A percentile compares a stretch with the other conserved stretches of the same genome.
Evolutionary conservation across 306 rosid species (phyloP).

Genomic region (Fragaria ananassa): DNA sequence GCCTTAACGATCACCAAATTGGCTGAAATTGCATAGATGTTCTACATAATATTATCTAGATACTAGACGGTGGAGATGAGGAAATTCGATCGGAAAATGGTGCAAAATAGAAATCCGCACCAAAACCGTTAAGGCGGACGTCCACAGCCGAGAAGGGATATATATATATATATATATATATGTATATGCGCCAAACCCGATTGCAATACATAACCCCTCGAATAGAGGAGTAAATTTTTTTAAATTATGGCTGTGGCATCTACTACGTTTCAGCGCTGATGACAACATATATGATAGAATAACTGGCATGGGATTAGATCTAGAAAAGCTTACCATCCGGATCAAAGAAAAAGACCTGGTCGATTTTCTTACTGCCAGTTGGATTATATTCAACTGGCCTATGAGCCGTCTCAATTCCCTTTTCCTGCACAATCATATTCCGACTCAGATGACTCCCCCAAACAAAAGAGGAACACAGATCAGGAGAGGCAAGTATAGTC

Average conservation of each 20-base stretch:
- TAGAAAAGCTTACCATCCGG: constrained; percentile 59
- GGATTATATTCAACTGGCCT: constrained; percentile 12
- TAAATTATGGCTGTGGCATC: not conserved
- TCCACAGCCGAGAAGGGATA: too few relatives aligned
- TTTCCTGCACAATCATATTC: constrained; percentile 49
- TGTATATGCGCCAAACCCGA: too few relatives aligned
- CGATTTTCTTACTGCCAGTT: not conserved
- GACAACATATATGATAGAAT: not conserved
- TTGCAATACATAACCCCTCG: not conserved
- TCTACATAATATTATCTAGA: too few relatives aligned
- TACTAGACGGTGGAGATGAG: too few relatives aligned
- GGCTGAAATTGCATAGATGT: too few relatives aligned
- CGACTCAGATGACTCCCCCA: not conserved
- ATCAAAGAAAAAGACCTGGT: constrained; percentile 82
- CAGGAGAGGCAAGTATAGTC: not conserved
- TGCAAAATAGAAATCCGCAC: too few relatives aligned
- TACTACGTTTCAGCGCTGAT: not conserved
- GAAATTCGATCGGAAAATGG: too few relatives aligned
- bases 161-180: too few relatives aligned
- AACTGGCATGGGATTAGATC: not conserved
- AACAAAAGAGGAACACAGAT: not conserved
- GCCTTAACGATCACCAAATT: too few relatives aligned
- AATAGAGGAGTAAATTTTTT: not conserved
- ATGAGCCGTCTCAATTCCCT: constrained; percentile 54
- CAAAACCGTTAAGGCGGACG: too few relatives aligned